A percentile compares a stretch with the other conserved stretches of the same genome.
Conservation (phyloP, 371 early-diverging fungal genomes). For the Saksenaea oblongispora region DNA sequence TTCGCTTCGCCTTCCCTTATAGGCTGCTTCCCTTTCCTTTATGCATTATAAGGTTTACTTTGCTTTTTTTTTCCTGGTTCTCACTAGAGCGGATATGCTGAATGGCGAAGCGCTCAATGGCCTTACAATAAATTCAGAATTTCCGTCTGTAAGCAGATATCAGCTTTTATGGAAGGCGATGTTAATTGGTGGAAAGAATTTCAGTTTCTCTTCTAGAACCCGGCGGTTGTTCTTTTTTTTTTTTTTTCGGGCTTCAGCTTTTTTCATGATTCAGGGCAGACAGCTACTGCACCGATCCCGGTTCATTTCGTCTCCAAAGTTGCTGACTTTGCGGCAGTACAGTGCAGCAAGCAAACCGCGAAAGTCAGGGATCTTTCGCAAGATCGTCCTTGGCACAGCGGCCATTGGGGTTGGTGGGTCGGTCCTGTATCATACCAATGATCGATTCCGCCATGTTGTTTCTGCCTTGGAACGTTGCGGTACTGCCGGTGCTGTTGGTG, state of each 20-base stretch:
- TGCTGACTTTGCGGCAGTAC: background rate
- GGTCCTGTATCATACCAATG: constrained; percentile 44
- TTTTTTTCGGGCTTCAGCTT: background rate
- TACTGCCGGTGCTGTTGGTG: constrained; percentile 50
- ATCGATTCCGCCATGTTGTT: constrained; percentile 45
- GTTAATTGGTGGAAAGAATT: no score
- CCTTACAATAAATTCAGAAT: no score
- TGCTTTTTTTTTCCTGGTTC: no score
- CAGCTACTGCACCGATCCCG: background rate
- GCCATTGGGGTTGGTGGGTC: constrained; percentile 34
- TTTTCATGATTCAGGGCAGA: constrained; percentile 1
- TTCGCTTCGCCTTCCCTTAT: no score
- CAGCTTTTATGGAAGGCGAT: no score
- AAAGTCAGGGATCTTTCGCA: background rate
- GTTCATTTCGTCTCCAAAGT: background rate
- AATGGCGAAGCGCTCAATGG: no score
- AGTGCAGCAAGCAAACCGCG: background rate
- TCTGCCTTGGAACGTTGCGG: constrained; percentile 46
- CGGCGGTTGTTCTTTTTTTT: background rate
- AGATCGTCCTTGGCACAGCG: constrained; percentile 1
- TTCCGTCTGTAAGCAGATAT: no score
- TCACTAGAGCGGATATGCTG: no score
- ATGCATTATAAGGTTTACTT: no score
- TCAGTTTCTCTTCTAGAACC: background rate
- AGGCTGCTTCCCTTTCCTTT: no score